These are phyloP conservation scores for Quillaja saponaria DNA, from an alignment of 306 rosid species.

Conservation along the genomic window DNA sequence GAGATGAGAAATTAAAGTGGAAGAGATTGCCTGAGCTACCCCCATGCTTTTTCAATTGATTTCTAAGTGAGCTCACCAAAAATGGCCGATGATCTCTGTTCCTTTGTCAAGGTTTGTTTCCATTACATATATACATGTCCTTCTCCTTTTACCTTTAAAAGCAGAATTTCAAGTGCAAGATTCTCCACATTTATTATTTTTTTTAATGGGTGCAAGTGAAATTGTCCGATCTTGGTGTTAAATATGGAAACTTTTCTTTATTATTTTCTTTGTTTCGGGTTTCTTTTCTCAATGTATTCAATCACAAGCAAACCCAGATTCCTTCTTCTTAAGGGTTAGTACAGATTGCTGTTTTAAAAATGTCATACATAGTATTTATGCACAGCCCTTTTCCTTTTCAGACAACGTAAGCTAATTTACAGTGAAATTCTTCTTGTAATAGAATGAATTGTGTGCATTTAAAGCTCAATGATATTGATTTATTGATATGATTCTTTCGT, in stretches of 20 bases:
- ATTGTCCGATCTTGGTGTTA: conserved; percentile 47
- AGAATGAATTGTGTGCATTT: conserved; percentile 14
- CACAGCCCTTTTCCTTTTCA: no score
- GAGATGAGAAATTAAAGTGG: neutral
- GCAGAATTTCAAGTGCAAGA: conserved; percentile 18
- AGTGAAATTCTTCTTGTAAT: conserved; percentile 6
- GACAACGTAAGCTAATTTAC: neutral
- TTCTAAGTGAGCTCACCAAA: conserved; percentile 62
- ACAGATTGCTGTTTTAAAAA: neutral
- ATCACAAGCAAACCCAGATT: conserved; percentile 39
- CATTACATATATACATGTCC: neutral
- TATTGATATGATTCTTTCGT: neutral
- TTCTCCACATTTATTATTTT: conserved; percentile 29
- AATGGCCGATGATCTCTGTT: conserved; percentile 83
- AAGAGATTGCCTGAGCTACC: conserved; percentile 33
- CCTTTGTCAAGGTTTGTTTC: conserved; percentile 69
- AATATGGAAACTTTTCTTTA: conserved; percentile 15
- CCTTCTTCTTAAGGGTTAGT: neutral
- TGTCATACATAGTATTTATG: no score
- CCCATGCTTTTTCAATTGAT: conserved; percentile 62
- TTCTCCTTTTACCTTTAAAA: conserved; percentile 28
- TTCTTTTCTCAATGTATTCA: conserved; percentile 26
- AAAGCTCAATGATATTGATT: conserved; percentile 21
- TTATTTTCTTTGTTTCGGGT: conserved; percentile 15
- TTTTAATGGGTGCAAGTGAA: conserved; percentile 50